Evolutionary conservation across 495 filamentous ascomycete species (phyloP).

Genomic region (Penicillium pancosmium): DNA sequence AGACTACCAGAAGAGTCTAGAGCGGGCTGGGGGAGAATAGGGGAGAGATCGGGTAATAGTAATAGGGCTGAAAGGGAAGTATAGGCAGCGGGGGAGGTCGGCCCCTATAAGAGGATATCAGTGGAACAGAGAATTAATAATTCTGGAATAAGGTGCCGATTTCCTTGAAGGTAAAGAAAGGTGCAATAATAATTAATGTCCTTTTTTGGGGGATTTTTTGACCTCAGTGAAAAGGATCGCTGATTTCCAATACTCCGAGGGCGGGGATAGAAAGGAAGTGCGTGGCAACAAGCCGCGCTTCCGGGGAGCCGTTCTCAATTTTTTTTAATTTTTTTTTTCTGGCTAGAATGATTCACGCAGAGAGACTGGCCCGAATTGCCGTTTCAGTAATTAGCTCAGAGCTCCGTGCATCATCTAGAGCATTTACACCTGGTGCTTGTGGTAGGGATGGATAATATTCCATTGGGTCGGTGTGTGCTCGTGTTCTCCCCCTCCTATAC

Average conservation of each 20-base stretch:
- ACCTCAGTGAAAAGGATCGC: constrained; percentile 5
- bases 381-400: not conserved
- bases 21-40: not conserved
- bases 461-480: constrained; percentile 2
- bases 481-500: constrained; percentile 1
- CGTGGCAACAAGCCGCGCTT: constrained; percentile 38
- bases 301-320: not conserved
- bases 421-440: constrained; percentile 2
- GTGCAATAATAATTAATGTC: not conserved
- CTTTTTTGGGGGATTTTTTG: not conserved
- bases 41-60: constrained; percentile 6
- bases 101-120: constrained; percentile 21
- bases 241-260: constrained; percentile 33
- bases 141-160: constrained; percentile 5
- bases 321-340: constrained; percentile 10
- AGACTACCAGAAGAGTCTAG: not conserved
- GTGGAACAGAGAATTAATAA: constrained; percentile 17
- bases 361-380: not conserved
- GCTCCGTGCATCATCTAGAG: not conserved
- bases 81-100: constrained; percentile 13
- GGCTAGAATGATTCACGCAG: not conserved
- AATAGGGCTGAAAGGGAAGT: constrained; percentile 30
- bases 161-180: constrained; percentile 4
- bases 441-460: constrained; percentile 5
- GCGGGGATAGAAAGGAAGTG: constrained; percentile 38